Evolutionary conservation across 2,329 filamentous ascomycete species (phyloP).

Genomic region (Botrytis fragariae): DNA sequence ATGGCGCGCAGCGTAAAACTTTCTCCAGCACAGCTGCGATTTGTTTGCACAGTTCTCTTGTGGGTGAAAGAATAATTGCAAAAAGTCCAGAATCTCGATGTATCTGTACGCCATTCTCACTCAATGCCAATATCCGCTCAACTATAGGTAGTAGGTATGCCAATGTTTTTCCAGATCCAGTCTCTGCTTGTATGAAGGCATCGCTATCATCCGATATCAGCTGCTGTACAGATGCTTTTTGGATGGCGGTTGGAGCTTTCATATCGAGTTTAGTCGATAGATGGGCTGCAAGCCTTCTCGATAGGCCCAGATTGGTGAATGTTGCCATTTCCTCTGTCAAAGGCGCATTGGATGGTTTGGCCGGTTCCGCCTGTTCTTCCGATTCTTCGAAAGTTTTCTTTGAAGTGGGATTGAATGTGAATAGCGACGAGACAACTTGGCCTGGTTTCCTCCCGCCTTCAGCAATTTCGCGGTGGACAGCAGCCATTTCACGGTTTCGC

Average conservation of each 20-base stretch:
- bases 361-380: constrained; percentile 50
- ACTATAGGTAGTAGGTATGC: constrained; percentile 94
- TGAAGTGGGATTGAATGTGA: constrained; percentile 81
- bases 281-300: constrained; percentile 75
- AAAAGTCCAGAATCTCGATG: constrained; percentile 87
- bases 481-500: constrained; percentile 31
- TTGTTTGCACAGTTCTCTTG: constrained; percentile 90
- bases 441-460: constrained; percentile 44
- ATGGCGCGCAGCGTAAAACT: constrained; percentile 83
- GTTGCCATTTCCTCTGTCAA: constrained; percentile 78
- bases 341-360: constrained; percentile 86
- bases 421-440: constrained; percentile 84
- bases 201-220: constrained; percentile 78
- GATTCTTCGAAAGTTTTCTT: constrained; percentile 57
- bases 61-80: constrained; percentile 90
- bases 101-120: constrained; percentile 56
- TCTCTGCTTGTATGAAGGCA: constrained; percentile 95
- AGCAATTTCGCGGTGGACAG: constrained; percentile 30
- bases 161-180: constrained; percentile 94
- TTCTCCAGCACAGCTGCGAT: constrained; percentile 84
- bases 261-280: constrained; percentile 81
- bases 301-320: constrained; percentile 83
- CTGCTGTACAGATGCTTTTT: constrained; percentile 82
- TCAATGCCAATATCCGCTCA: constrained; percentile 78
- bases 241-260: constrained; percentile 90